Conservation (phyloP, 2,329 filamentous ascomycete genomes). For the Nemania diffusa region DNA sequence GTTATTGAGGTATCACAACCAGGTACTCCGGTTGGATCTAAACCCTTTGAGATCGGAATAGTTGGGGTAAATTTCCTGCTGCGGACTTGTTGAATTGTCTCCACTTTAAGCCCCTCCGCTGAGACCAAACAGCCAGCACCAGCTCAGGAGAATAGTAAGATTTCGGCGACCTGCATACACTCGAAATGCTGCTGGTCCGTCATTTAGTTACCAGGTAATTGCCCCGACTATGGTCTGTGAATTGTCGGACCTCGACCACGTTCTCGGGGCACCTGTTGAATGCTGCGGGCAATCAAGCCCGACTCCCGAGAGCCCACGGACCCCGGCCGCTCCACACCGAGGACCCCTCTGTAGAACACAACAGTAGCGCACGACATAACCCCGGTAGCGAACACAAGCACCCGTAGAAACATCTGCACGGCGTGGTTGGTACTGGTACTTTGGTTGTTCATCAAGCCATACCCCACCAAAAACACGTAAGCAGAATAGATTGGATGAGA, state of each 20-base stretch:
- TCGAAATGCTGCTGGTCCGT: slow-evolving; percentile 11
- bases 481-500: slow-evolving; percentile 35
- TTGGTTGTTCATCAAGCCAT: slow-evolving; percentile 6
- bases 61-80: slow-evolving; percentile 49
- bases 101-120: slow-evolving; percentile 33
- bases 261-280: slow-evolving; percentile 25
- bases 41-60: slow-evolving; percentile 42
- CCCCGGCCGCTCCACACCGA: slow-evolving; percentile 23
- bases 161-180: slow-evolving; percentile 27
- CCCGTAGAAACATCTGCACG: not conserved
- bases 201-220: slow-evolving; percentile 9
- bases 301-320: slow-evolving; percentile 30
- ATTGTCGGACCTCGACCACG: not conserved
- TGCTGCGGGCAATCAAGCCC: slow-evolving; percentile 13
- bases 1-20: slow-evolving; percentile 15
- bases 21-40: slow-evolving; percentile 17
- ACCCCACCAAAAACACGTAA: slow-evolving; percentile 38
- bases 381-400: not conserved
- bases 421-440: slow-evolving; percentile 24
- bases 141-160: slow-evolving; percentile 24
- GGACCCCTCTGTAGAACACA: slow-evolving; percentile 12
- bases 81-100: slow-evolving; percentile 46
- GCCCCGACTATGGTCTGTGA: slow-evolving; percentile 35
- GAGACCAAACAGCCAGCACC: slow-evolving; percentile 10
- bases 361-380: not conserved